These are phyloP conservation scores for Malassezia brasiliensis DNA, from an alignment of 1,284 basidiomycete species.

Conservation along the genomic window DNA sequence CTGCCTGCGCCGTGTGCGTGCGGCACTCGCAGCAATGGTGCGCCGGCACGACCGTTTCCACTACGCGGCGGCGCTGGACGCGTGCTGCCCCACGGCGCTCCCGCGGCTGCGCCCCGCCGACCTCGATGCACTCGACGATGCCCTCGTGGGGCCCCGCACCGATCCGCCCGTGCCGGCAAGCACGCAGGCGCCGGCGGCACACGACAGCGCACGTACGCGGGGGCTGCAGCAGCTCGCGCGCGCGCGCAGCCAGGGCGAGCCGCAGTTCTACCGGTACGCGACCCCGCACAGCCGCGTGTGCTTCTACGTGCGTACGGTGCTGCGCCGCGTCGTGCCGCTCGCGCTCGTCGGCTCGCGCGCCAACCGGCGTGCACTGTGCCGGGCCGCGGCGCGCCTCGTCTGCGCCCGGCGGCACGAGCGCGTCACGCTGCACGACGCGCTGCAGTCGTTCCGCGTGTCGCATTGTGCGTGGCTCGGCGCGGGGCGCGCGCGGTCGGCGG, in stretches of 20 bases:
- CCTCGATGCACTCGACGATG: neutral
- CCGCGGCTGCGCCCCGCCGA: neutral
- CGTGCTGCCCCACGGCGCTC: conserved; percentile 55
- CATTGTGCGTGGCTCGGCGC: conserved; percentile 72
- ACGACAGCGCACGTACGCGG: neutral
- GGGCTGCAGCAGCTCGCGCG: conserved; percentile 20
- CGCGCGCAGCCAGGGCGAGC: conserved; percentile 56
- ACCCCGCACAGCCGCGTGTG: conserved; percentile 56
- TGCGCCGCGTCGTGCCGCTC: conserved; percentile 63
- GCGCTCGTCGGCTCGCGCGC: conserved; percentile 65
- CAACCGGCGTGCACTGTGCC: conserved; percentile 61
- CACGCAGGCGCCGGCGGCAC: neutral
- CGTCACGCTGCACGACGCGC: conserved; percentile 64
- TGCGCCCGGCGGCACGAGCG: conserved; percentile 68
- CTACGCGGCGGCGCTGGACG: conserved; percentile 60
- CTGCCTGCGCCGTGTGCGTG: conserved; percentile 57
- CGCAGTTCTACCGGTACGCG: conserved; percentile 66
- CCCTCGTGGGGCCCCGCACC: neutral
- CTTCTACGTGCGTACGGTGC: conserved; percentile 50
- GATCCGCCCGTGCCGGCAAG: neutral
- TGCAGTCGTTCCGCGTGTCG: conserved; percentile 67
- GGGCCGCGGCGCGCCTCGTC: conserved; percentile 63
- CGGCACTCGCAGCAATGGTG: conserved; percentile 58
- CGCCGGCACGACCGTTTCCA: conserved; percentile 62
- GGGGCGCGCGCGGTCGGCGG: conserved; percentile 52